Evolutionary conservation across 257 asterid genomes (phyloP).

Genomic region (Solanum piurae): DNA sequence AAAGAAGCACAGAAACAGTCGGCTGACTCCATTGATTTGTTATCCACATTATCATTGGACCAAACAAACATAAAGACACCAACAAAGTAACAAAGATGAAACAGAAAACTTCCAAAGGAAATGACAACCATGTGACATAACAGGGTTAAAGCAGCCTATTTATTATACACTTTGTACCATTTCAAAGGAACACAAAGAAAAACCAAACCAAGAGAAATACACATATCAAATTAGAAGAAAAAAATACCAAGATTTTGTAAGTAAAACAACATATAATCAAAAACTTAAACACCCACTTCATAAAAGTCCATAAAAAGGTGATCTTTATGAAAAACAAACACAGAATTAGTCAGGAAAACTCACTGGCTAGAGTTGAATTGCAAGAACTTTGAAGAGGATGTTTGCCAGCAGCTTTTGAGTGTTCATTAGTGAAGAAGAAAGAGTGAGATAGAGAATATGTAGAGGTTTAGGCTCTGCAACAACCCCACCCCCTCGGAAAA

Average conservation of each 20-base stretch:
- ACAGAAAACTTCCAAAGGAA: not conserved
- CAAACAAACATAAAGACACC: not conserved
- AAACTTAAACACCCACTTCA: not conserved
- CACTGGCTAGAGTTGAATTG: not conserved
- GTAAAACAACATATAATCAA: not conserved
- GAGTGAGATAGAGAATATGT: not conserved
- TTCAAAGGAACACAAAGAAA: not conserved
- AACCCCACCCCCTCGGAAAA: not conserved
- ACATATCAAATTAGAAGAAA: not conserved
- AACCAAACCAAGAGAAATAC: not conserved
- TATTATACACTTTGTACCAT: not conserved
- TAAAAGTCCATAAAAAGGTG: not conserved
- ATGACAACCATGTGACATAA: not conserved
- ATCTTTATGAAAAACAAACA: not conserved
- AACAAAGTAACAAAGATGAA: not conserved
- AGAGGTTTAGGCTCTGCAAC: not conserved
- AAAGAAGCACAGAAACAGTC: not conserved
- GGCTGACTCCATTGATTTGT: not conserved
- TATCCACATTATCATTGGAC: not conserved
- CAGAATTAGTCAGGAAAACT: not conserved
- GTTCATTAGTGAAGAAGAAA: not conserved
- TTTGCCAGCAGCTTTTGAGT: not conserved
- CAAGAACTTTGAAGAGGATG: not conserved
- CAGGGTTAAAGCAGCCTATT: not conserved
- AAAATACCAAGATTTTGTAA: not conserved